Evolutionary conservation across 2,329 filamentous ascomycete species (phyloP).

Genomic region (Exophiala bonariae): DNA sequence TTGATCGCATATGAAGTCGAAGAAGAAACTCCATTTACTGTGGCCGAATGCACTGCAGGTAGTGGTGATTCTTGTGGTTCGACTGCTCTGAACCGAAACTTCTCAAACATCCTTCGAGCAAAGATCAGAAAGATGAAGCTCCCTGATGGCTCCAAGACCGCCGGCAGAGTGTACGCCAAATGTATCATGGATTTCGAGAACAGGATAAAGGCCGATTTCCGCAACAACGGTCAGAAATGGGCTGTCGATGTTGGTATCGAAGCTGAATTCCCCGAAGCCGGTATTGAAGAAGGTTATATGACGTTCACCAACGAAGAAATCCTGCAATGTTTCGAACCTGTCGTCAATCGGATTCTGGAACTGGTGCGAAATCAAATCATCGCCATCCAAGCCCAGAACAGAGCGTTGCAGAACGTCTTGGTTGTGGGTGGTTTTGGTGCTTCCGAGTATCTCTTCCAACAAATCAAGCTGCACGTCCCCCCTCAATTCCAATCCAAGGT

Average conservation of each 20-base stretch:
- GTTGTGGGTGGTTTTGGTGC: constrained; percentile 98
- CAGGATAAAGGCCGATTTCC: constrained; percentile 98
- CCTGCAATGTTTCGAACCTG: constrained; percentile 96
- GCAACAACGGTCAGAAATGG: constrained; percentile 99
- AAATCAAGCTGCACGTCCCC: constrained; percentile 97
- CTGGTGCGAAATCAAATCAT: constrained; percentile 98
- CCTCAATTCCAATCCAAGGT: constrained; percentile 99
- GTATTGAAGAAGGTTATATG: constrained; percentile 99
- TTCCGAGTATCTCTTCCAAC: constrained; percentile 98
- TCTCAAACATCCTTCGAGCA: constrained; percentile 94
- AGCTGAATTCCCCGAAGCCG: constrained; percentile 94
- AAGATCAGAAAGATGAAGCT: constrained; percentile 99
- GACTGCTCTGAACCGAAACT: constrained; percentile 96
- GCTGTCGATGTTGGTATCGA: constrained; percentile 98
- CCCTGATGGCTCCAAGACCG: constrained; percentile 92
- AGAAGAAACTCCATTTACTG: constrained; percentile 94
- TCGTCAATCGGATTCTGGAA: constrained; percentile 94
- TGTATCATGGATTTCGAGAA: constrained; percentile 99
- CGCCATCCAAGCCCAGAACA: constrained; percentile 96
- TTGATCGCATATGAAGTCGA: constrained; percentile 98
- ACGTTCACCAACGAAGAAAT: constrained; percentile 99
- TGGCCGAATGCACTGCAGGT: constrained; percentile 94
- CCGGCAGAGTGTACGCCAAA: constrained; percentile 97
- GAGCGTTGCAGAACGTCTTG: constrained; percentile 88
- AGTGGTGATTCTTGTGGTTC: constrained; percentile 97